phyloP scores from a whole-genome alignment of 23 red algal genomes.

The Cyanidioschyzon merolae region DNA sequence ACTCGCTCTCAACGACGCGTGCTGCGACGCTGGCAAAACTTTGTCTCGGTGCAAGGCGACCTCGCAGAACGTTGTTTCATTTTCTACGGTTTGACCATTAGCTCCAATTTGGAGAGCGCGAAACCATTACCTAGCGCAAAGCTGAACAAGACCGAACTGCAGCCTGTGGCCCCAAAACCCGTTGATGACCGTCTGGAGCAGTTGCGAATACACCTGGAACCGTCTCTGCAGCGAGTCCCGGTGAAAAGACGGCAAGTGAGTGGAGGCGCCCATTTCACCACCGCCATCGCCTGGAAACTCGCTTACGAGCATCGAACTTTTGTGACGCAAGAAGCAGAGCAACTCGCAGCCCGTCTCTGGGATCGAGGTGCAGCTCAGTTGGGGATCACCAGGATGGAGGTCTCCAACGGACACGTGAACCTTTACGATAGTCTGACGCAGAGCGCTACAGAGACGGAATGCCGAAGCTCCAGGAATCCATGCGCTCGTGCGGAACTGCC shows the following conservation, averaged over 20 bases:
- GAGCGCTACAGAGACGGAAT: not conserved
- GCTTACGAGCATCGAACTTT: not conserved
- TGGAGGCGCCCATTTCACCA: not conserved
- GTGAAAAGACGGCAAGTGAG: not conserved
- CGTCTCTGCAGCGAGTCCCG: not conserved
- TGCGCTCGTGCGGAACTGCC: not conserved
- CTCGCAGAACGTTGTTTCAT: not conserved
- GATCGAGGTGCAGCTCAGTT: not conserved
- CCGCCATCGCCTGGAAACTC: not conserved
- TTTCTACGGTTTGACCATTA: not conserved
- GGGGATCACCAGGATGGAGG: not conserved
- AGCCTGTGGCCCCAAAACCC: not conserved
- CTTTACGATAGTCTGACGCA: not conserved
- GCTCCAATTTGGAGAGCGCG: not conserved
- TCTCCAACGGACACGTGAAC: not conserved
- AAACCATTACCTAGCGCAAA: not conserved
- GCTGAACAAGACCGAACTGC: not conserved
- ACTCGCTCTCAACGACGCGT: conserved; percentile 18
- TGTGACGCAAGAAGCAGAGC: not conserved
- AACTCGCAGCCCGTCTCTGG: not conserved
- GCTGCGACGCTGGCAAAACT: not conserved
- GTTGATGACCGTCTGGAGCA: not conserved
- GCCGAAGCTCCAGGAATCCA: not conserved
- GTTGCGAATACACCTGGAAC: not conserved
- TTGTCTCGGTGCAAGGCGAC: not conserved